Percentiles rank a stretch among this genome's conserved stretches.
phyloP scores from a whole-genome alignment of 2,329 filamentous ascomycete species.

The Xylaria sp. region DNA sequence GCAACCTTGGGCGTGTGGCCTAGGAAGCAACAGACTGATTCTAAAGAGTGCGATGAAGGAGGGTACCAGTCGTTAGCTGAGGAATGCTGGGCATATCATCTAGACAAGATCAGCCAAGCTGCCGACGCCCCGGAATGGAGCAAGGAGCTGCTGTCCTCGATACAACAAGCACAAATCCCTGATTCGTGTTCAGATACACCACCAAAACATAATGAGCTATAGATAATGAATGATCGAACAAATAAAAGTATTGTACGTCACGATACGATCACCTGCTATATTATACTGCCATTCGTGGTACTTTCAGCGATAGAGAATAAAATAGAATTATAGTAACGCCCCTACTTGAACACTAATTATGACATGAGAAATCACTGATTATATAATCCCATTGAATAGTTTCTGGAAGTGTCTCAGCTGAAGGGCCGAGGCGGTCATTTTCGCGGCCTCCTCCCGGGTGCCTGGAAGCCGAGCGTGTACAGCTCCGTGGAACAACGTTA shows the following conservation, averaged over 20 bases:
- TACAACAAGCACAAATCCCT: slow-evolving; percentile 26
- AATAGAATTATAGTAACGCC: no score
- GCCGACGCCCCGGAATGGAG: slow-evolving; percentile 50
- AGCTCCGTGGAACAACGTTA: not conserved
- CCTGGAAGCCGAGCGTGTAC: slow-evolving; percentile 5
- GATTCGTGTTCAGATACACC: not conserved
- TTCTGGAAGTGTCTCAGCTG: no score
- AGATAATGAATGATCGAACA: slow-evolving; percentile 19
- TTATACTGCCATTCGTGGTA: no score
- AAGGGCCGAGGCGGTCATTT: no score
- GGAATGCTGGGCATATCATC: slow-evolving; percentile 65
- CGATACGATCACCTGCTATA: slow-evolving; percentile 1
- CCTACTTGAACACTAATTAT: no score
- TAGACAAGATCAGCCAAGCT: slow-evolving; percentile 37
- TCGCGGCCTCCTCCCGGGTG: not conserved
- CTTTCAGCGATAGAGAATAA: no score
- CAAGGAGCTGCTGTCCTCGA: slow-evolving; percentile 35
- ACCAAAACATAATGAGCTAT: slow-evolving; percentile 22
- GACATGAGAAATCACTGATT: no score
- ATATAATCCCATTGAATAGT: no score
- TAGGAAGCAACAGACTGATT: slow-evolving; percentile 41
- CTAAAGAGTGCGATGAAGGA: slow-evolving; percentile 46
- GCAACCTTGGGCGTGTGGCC: slow-evolving; percentile 65
- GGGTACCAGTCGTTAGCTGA: slow-evolving; percentile 46
- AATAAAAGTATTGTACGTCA: not conserved